Evolutionary conservation across 306 rosid genomes (phyloP).

Genomic region (Quercus suber): DNA sequence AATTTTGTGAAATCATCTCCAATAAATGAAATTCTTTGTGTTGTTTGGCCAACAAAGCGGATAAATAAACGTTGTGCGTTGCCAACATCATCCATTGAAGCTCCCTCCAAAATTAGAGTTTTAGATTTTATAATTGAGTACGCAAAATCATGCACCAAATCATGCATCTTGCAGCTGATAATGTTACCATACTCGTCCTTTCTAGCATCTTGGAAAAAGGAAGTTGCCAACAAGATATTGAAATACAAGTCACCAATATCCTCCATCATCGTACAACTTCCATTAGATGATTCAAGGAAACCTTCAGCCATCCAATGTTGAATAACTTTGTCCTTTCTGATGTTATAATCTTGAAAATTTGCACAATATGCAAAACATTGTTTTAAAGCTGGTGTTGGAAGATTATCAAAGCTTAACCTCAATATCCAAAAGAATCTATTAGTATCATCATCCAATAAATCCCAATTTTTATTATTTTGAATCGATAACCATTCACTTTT

Average conservation of each 20-base stretch:
- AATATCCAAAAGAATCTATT: no score
- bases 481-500: no score
- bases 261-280: background rate
- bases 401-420: background rate
- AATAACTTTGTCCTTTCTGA: background rate
- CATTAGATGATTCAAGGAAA: background rate
- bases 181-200: background rate
- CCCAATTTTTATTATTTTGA: background rate
- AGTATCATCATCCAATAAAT: no score
- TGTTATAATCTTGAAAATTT: background rate
- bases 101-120: background rate
- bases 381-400: conserved; percentile 6
- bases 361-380: conserved; percentile 27
- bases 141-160: conserved; percentile 22
- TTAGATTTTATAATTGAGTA: background rate
- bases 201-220: conserved; percentile 10
- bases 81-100: background rate
- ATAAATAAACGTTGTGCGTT: accelerated
- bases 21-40: background rate
- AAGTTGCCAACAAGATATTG: background rate
- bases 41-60: no score
- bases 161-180: conserved; percentile 14
- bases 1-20: background rate
- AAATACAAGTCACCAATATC: no score
- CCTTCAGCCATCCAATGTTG: conserved; percentile 20